A percentile compares a stretch with the other conserved stretches of the same genome.
phyloP scores from a whole-genome alignment of 2,329 filamentous ascomycete species.

The Alternaria consortialis region DNA sequence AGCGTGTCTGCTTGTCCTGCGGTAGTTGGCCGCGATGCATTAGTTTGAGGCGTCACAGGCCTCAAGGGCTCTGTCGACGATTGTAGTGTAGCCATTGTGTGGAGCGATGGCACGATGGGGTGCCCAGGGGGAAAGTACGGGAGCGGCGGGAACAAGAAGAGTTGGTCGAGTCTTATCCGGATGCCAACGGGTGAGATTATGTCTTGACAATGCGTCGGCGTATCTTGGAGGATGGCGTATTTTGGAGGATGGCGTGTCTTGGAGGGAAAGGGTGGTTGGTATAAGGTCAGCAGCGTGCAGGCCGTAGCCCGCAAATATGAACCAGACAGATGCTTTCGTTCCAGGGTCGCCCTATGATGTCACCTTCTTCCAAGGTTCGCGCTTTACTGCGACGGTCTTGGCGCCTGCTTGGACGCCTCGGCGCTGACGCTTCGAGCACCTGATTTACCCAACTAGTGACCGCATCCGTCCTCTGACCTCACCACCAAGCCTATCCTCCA shows the following conservation, averaged over 20 bases:
- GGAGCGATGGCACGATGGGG: conserved; percentile 4
- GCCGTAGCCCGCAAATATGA: conserved; percentile 5
- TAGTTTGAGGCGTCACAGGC: conserved; percentile 23
- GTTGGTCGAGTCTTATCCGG: conserved; percentile 33
- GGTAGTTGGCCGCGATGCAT: conserved; percentile 18
- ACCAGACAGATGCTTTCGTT: conserved; percentile 3
- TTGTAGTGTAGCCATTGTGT: conserved; percentile 38
- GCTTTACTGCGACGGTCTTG: conserved; percentile 4
- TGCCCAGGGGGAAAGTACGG: conserved; percentile 8
- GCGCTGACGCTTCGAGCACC: conserved; percentile 15
- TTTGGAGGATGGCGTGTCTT: background rate
- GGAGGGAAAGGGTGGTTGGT: conserved; percentile 3
- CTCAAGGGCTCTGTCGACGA: conserved; percentile 44
- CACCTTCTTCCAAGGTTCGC: conserved; percentile 8
- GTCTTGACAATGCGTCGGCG: conserved; percentile 24
- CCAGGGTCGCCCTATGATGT: conserved; percentile 15
- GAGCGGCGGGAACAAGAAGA: conserved; percentile 23
- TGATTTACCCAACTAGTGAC: conserved; percentile 1
- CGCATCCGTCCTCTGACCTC: conserved; percentile 31
- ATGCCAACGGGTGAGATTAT: conserved; percentile 32
- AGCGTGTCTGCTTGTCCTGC: conserved; percentile 23
- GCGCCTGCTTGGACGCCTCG: conserved; percentile 11
- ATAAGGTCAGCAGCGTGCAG: conserved; percentile 24
- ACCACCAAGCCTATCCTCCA: conserved; percentile 12
- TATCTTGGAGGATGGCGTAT: conserved; percentile 1